Evolutionary conservation across 176 grass and related monocot genomes (phyloP), one percentile per base, ranked within the genome.

Genomic region (Oryza glumipatula): DNA sequence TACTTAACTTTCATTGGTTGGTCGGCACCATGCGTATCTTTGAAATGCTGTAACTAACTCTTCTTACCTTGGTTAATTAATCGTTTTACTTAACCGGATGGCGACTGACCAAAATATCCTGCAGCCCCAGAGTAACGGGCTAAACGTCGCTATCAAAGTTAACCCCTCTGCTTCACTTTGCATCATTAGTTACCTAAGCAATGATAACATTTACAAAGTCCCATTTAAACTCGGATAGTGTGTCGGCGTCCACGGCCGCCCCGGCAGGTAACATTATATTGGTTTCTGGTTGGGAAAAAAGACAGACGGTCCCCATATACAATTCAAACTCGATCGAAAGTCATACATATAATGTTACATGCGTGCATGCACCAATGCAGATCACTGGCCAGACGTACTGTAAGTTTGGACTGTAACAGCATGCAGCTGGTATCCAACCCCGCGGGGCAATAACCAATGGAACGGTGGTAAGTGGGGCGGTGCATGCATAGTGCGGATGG

Each of bases 391-490:
- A 0, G 15, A 52, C 11, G 9, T 52, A 16, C 49, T 52, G 49
- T 52, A 52, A 52, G 14, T 52, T 52, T 52, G 49, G 49, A 52
- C 49, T 14, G 15, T 17, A 52, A 52, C 49, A 52, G 49, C 11
- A 47, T 41, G 39, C 39, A 41, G 30, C 30, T 44, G 9, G 43
- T 10, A 49, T 49, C 47, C 47, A 49, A 49, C 47, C 4, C 13
- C 47, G 47, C 13, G 47, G 13, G 47, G 47, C 47, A 15, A 49
- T 44, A 10, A 49, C 47, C 13, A 15, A 9, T 49, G 54, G 54
- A n/a, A n/a, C 17, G 8, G 12, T 1, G 17, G 17, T 44, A 49
- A 70, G 83, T 90, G 88, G 84, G 88, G 79, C 88, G 88, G 88
- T 83, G 88, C 83, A 63, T 63, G 21, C 58, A 49, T 49, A 23